Evolutionary conservation across 108 stramenopile species (phyloP), one percentile per base, ranked within the genome.

Genomic region (Nitzschia inconspicua): DNA sequence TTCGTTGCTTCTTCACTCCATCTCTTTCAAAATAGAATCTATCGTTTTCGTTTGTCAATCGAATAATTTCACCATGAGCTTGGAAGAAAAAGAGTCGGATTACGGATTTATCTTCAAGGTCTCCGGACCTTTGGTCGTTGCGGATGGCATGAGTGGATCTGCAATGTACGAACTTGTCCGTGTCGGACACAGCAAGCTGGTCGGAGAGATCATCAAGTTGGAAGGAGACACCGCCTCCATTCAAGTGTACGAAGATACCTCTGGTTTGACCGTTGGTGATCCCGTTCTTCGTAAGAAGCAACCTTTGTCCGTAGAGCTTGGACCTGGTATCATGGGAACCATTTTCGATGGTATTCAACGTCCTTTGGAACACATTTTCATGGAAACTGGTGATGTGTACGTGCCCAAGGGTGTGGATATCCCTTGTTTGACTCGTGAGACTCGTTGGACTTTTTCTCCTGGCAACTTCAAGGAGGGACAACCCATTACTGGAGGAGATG

Each of bases 281-380:
- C 97, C 96, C 35, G 91, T 93, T 8, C 78, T 95, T 23, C 78
- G 99, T 34, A 98, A 92, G 81, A 90, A 94, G 68, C 91, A 95
- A 64, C 98, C 99, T 30, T 76, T 99, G 20, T 92, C 89, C 28
- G 96, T 99, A 24, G 97, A 97, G 67, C 86, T 99, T 20, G 99
- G 99, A 29, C 99, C 99, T 20, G 99, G 99, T 52, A 97, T 99
- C 87, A 98, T 98, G 97, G 97, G 89, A 43, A 95, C 96, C 42
- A 99, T 99, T 78, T 98, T 99, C 76, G 99, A 99, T 78, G 99
- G 99, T 47, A 98, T 99, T 64, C 99, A 99, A 80, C 96, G 99
- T 65, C 99, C 99, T 28, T 65, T 99, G 51, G 96, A 98, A 65
- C 74, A 78, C 67, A 98, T 99, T 66, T 95, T 88, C 73, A 77